Conservation (phyloP, 1,284 basidiomycete genomes). For the Ganoderma lucidum region DNA sequence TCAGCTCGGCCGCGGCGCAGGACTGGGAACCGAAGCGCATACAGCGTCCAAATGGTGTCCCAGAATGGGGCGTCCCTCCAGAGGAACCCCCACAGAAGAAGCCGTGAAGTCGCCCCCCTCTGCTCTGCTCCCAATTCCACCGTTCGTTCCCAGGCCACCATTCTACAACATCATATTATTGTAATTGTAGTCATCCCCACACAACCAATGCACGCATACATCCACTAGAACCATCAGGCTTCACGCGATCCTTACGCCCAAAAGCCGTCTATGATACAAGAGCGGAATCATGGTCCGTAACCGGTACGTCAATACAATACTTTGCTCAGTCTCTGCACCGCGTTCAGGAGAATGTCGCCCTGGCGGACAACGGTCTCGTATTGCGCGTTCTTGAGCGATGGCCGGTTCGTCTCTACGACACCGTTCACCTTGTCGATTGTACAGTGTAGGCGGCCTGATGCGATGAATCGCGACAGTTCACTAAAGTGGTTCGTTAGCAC, state of each 20-base stretch:
- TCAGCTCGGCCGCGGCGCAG: conserved; percentile 67
- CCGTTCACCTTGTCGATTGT: conserved; percentile 96
- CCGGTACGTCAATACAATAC: conserved; percentile 62
- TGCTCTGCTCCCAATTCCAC: neutral
- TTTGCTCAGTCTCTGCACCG: conserved; percentile 78
- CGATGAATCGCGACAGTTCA: conserved; percentile 94
- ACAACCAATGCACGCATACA: neutral
- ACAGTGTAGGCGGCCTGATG: conserved; percentile 87
- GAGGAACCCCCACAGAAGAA: conserved; percentile 49
- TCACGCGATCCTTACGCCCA: conserved; percentile 3
- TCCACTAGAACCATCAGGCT: neutral
- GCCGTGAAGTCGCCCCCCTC: conserved; percentile 25
- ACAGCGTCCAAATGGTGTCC: conserved; percentile 80
- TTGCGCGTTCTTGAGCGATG: conserved; percentile 86
- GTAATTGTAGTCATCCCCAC: conserved; percentile 10
- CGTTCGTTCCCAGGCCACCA: too few relatives aligned
- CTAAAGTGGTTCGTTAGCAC: conserved; percentile 46
- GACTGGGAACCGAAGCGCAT: conserved; percentile 93
- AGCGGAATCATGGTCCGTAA: neutral
- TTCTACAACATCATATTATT: conserved; percentile 6
- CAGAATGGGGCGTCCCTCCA: conserved; percentile 90
- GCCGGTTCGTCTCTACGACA: conserved; percentile 93
- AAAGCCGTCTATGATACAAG: conserved; percentile 30
- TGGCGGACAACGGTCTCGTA: conserved; percentile 92
- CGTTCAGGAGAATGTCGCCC: conserved; percentile 88